Conservation (phyloP, 306 rosid genomes). For the Dalbergia oliveri region DNA sequence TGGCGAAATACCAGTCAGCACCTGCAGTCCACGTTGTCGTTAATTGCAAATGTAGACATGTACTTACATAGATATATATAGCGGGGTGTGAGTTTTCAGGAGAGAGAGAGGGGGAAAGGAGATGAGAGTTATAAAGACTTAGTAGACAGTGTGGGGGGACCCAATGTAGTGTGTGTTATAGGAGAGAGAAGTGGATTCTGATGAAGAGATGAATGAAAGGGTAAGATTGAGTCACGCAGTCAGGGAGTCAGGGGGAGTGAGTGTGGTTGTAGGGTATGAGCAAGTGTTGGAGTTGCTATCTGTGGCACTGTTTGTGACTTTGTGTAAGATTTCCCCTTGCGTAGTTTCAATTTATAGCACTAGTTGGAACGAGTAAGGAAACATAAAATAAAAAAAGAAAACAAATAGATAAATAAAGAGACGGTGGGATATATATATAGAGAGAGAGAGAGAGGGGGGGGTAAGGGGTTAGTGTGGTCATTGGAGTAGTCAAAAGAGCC, state of each 20-base stretch:
- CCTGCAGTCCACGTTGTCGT: conserved; percentile 87
- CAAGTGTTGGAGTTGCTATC: conserved; percentile 34
- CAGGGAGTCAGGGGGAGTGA: conserved; percentile 45
- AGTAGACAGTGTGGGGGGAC: conserved; percentile 37
- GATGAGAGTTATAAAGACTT: conserved; percentile 4
- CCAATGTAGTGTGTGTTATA: conserved; percentile 23
- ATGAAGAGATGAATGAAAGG: conserved; percentile 10
- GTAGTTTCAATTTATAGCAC: conserved; percentile 47
- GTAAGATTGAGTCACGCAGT: conserved; percentile 45
- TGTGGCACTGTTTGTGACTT: conserved; percentile 33
- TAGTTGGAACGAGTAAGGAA: background rate
- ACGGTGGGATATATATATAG: background rate
- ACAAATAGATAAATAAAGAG: background rate
- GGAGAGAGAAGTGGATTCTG: conserved; percentile 5
- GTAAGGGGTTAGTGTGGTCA: conserved; percentile 49
- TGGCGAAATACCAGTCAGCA: conserved; percentile 87
- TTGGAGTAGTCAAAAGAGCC: conserved; percentile 83
- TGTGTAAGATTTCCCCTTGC: background rate
- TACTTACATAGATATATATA: conserved; percentile 31
- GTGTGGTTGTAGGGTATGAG: conserved; percentile 52
- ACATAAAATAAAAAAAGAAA: too few relatives aligned
- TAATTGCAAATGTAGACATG: conserved; percentile 56
- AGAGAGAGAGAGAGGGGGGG: conserved; percentile 1
- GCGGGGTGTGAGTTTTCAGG: conserved; percentile 6
- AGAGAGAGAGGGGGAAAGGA: conserved; percentile 40